Base-by-base conservation (phyloP, 257 asterid species). In the Primulina huaijiensis region DNA sequence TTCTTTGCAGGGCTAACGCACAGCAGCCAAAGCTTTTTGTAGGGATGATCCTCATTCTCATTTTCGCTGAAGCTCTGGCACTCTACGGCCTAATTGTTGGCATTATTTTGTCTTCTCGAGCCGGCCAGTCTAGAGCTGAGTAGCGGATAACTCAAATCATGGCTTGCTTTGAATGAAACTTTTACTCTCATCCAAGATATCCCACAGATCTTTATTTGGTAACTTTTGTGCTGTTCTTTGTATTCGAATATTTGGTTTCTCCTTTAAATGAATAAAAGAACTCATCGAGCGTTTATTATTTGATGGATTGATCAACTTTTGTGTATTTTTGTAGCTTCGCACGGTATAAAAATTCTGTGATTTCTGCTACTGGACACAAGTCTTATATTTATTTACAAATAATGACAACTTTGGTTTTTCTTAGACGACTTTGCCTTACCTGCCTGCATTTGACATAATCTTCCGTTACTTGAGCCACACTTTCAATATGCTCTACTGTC, bases 1-100 rank as follows among this genome's bases (percentile, higher is more conserved):
- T 60, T 75, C 20, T 71, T 73, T 78, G 73, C 85, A 87, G 93
- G 84, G 90, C 93, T 60, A 87, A 81, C 58, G 93, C 93, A 65
- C 93, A 87, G 73, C 90, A 87, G 72, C 89, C 90, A 7, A 87
- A 85, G 81, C 93, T 85, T 60, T 87, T 87, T 19, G 93, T 87
- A n/a, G 89, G 93, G 58, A 85, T 87, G 93, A 87, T 87, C 79
- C 90, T 87, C 53, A 87, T 87, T 83, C 90, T 87, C 70, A 87
- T 87, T 73, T 87, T 87, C 10, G 92, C 90, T 53, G 92, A 87
- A 82, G 92, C 92, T 64, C 63, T 87, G 81, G 93, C 90, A 9
- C 90, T 87, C 52, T 87, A 87, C 17, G 93, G 93, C 69, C 89
- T 87, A 35, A 87, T 85, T 75, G 90, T 87, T 17, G 93, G 93